These are phyloP conservation scores for Sungouiella thailandica DNA, from an alignment of 805 yeast species.

Conservation along the genomic window DNA sequence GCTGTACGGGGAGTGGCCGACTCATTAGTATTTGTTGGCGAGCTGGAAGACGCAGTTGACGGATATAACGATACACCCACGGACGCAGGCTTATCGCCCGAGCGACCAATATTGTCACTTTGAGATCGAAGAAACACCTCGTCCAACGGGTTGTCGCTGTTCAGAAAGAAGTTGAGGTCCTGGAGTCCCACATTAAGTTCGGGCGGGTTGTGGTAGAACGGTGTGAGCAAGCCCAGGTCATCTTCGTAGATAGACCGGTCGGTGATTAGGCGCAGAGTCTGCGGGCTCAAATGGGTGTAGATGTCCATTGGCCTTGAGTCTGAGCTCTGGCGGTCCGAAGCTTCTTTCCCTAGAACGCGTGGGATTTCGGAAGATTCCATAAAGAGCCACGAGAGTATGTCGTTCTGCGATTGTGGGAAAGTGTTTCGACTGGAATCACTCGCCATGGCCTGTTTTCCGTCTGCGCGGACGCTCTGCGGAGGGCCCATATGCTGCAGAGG, in stretches of 20 bases:
- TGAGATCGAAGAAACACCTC: slow-evolving; percentile 22
- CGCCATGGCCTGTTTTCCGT: no score
- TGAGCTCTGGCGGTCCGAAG: background rate
- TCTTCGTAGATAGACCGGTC: background rate
- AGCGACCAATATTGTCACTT: background rate
- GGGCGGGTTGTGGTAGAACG: slow-evolving; percentile 3
- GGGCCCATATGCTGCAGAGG: background rate
- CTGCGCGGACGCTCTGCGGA: background rate
- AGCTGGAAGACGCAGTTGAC: slow-evolving; percentile 24
- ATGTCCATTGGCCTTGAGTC: background rate
- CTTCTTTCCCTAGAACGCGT: background rate
- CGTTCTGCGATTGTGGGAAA: slow-evolving; percentile 26
- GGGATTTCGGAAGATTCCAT: slow-evolving; percentile 20
- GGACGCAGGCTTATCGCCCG: background rate
- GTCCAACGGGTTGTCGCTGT: slow-evolving; percentile 35
- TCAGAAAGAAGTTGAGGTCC: slow-evolving; percentile 34
- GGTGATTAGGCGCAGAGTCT: background rate
- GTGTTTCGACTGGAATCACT: no score
- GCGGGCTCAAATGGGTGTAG: background rate
- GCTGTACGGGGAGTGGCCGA: slow-evolving; percentile 15
- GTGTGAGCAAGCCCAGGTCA: background rate
- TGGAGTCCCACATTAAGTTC: slow-evolving; percentile 23
- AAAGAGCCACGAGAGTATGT: slow-evolving; percentile 38
- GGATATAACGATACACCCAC: background rate
- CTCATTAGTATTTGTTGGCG: slow-evolving; percentile 30